These are phyloP conservation scores for Pyropia haitanensis DNA, from an alignment of 23 red algal species.

Conservation along the genomic window DNA sequence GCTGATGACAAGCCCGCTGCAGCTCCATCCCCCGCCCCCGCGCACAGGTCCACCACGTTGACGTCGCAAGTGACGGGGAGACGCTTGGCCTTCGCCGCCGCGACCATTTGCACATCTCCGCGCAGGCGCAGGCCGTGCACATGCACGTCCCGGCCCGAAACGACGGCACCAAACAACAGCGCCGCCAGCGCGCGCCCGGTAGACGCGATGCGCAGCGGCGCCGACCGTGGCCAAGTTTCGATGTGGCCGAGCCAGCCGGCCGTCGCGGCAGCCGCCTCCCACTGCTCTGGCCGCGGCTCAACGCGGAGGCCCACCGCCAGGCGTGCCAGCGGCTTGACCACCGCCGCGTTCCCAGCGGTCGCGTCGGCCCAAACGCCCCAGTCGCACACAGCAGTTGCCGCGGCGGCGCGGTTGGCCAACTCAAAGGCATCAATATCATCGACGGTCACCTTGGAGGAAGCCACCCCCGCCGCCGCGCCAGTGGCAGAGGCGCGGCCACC, in stretches of 20 bases:
- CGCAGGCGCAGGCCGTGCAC: conserved; percentile 30
- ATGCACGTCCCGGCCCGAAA: conserved; percentile 54
- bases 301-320: conserved; percentile 39
- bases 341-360: conserved; percentile 50
- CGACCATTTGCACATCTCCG: conserved; percentile 70
- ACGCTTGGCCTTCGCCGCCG: conserved; percentile 56
- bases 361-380: conserved; percentile 19
- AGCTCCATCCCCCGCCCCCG: conserved; percentile 3
- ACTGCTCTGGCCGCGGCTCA: conserved; percentile 12
- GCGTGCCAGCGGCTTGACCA: conserved; percentile 23
- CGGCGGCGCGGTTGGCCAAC: too few relatives aligned
- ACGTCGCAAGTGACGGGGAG: conserved; percentile 86
- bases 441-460: too few relatives aligned
- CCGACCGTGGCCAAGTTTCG: conserved; percentile 53
- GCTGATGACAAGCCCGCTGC: background rate
- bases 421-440: too few relatives aligned
- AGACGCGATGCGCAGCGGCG: conserved; percentile 55
- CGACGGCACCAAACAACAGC: conserved; percentile 78
- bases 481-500: too few relatives aligned
- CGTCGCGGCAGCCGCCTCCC: conserved; percentile 12
- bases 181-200: conserved; percentile 47
- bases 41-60: conserved; percentile 69
- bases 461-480: too few relatives aligned
- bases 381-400: background rate
- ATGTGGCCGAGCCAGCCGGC: conserved; percentile 79